phyloP scores from a whole-genome alignment of 1,284 basidiomycete genomes.

The Cutaneotrichosporon mucoides region DNA sequence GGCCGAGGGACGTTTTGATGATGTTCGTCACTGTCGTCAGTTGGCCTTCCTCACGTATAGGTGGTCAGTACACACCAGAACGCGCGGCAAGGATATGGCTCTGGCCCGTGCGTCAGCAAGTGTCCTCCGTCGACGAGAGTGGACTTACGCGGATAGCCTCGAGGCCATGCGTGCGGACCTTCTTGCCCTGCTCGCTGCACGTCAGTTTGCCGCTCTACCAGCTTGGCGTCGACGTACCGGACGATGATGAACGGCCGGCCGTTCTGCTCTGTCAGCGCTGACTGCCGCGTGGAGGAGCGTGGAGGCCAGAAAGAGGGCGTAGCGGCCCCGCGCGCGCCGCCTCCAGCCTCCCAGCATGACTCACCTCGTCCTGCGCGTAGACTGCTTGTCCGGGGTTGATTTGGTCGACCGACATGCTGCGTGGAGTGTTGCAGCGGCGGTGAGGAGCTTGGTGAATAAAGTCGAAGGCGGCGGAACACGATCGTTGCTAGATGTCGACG shows the following conservation, averaged over 20 bases:
- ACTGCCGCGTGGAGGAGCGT: not conserved
- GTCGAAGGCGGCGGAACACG: constrained; percentile 15
- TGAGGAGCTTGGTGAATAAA: constrained; percentile 6
- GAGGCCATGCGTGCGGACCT: constrained; percentile 88
- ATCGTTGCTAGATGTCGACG: not conserved
- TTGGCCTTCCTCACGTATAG: not conserved
- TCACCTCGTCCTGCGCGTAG: constrained; percentile 86
- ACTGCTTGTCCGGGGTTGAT: constrained; percentile 59
- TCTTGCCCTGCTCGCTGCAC: constrained; percentile 79
- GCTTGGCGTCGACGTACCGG: constrained; percentile 37
- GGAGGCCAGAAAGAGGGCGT: too few species aligned
- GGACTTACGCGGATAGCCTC: constrained; percentile 87
- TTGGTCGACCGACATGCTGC: constrained; percentile 43
- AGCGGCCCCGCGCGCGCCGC: not conserved
- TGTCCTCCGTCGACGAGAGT: not conserved
- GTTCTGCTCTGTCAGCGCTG: constrained; percentile 57
- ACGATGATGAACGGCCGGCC: constrained; percentile 96
- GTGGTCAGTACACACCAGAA: constrained; percentile 23
- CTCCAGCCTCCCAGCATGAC: constrained; percentile 11
- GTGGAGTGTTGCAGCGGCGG: constrained; percentile 1
- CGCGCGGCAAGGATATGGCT: constrained; percentile 90
- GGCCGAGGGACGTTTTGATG: constrained; percentile 89
- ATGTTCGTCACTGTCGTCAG: constrained; percentile 77
- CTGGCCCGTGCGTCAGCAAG: constrained; percentile 50
- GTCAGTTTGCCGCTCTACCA: not conserved